Percentiles rank a stretch among this genome's conserved stretches.
phyloP scores from a whole-genome alignment of 768 basidiomycete genomes.

The Cubamyces sp. region DNA sequence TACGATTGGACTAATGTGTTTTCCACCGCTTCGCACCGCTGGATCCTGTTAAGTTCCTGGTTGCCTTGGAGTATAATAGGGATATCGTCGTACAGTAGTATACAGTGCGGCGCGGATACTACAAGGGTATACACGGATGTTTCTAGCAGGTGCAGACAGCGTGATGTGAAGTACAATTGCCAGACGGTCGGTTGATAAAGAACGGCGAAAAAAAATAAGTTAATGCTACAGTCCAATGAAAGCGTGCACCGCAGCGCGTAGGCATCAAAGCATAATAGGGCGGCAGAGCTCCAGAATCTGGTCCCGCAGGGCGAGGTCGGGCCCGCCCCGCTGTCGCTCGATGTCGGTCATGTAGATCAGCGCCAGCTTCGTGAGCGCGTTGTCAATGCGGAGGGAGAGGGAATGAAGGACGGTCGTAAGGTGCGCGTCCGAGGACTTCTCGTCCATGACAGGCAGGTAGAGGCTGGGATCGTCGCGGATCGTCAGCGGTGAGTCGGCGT shows the following conservation, averaged over 20 bases:
- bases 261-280: slow-evolving; percentile 12
- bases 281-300: slow-evolving; percentile 23
- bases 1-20: background rate
- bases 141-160: slow-evolving; percentile 12
- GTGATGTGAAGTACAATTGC: slow-evolving; percentile 19
- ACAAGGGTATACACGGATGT: slow-evolving; percentile 26
- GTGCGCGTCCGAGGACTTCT: slow-evolving; percentile 70
- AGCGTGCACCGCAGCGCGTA: background rate
- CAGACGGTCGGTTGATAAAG: background rate
- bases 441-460: slow-evolving; percentile 70
- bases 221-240: slow-evolving; percentile 8
- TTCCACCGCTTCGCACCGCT: background rate
- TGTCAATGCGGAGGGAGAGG: slow-evolving; percentile 74
- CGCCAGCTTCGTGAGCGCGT: slow-evolving; percentile 46
- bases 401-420: slow-evolving; percentile 78
- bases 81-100: slow-evolving; percentile 18
- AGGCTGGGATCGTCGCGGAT: slow-evolving; percentile 59
- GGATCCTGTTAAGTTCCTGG: background rate
- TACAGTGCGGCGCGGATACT: slow-evolving; percentile 18
- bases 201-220: slow-evolving; percentile 17
- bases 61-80: background rate
- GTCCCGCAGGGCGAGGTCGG: slow-evolving; percentile 20
- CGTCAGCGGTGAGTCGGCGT: slow-evolving; percentile 10
- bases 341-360: slow-evolving; percentile 23
- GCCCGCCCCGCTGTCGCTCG: slow-evolving; percentile 17